Evolutionary conservation across 768 basidiomycete species (phyloP).

Genomic region (Trametopsis cervina): DNA sequence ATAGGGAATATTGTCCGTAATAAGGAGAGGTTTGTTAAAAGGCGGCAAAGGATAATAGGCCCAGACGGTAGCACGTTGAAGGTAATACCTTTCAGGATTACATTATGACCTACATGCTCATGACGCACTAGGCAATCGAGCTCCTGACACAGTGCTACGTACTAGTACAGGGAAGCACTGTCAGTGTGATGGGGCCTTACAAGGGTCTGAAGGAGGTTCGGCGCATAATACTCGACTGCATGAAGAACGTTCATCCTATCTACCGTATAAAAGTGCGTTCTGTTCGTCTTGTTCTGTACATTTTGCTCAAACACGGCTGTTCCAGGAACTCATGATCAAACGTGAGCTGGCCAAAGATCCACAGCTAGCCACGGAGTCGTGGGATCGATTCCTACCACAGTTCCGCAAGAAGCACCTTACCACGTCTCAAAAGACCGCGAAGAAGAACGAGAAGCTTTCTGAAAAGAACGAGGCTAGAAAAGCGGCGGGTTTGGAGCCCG

Average conservation of each 20-base stretch:
- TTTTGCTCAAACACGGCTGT: neutral
- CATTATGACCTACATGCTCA: neutral
- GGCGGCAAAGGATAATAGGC: constrained; percentile 93
- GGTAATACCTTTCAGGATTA: constrained; percentile 38
- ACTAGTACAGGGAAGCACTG: constrained; percentile 95
- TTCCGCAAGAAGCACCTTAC: constrained; percentile 92
- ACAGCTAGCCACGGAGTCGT: constrained; percentile 86
- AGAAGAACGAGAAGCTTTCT: constrained; percentile 72
- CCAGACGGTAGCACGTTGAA: constrained; percentile 97
- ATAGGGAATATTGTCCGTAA: constrained; percentile 92
- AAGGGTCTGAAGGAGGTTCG: constrained; percentile 95
- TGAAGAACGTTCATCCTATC: constrained; percentile 99
- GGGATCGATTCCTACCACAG: constrained; percentile 96
- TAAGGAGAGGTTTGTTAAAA: constrained; percentile 94
- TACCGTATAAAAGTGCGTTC: constrained; percentile 86
- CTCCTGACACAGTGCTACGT: constrained; percentile 95
- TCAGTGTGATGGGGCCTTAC: constrained; percentile 95
- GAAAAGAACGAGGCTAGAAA: constrained; percentile 56
- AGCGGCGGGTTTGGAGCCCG: constrained; percentile 56
- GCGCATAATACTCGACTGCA: constrained; percentile 95
- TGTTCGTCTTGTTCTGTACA: neutral
- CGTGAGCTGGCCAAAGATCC: constrained; percentile 98
- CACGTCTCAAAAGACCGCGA: constrained; percentile 88
- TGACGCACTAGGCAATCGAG: constrained; percentile 77
- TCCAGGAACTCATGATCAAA: constrained; percentile 94